Evolutionary conservation across 495 filamentous ascomycete species (phyloP).

Genomic region (Endocarpon pusillum): DNA sequence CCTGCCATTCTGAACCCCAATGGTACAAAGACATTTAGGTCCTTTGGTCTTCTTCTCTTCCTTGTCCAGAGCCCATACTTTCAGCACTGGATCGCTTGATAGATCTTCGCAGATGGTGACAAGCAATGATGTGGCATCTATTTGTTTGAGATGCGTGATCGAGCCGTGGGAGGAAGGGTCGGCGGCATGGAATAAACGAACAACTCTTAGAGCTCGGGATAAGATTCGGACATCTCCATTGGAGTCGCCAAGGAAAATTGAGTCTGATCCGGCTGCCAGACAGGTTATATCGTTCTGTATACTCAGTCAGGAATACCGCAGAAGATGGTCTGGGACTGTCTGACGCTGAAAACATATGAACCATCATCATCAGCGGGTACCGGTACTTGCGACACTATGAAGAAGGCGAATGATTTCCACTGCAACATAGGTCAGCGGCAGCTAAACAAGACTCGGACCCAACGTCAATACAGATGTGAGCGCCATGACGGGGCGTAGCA

Average conservation of each 20-base stretch:
- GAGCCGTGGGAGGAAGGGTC: slow-evolving; percentile 50
- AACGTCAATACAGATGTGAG: background rate
- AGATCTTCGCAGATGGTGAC: slow-evolving; percentile 81
- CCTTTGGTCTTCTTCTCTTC: slow-evolving; percentile 82
- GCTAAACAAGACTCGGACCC: background rate
- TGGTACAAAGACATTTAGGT: slow-evolving; percentile 69
- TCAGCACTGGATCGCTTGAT: slow-evolving; percentile 70
- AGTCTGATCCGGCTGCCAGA: slow-evolving; percentile 76
- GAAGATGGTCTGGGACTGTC: slow-evolving; percentile 24
- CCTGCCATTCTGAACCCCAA: slow-evolving; percentile 76
- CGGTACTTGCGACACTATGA: slow-evolving; percentile 77
- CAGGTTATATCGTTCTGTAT: slow-evolving; percentile 42
- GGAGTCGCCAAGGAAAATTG: slow-evolving; percentile 70
- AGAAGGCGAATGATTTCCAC: slow-evolving; percentile 99
- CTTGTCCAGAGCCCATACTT: slow-evolving; percentile 93
- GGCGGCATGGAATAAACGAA: slow-evolving; percentile 73
- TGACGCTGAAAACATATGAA: slow-evolving; percentile 42
- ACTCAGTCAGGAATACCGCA: slow-evolving; percentile 22
- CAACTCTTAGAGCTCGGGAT: slow-evolving; percentile 69
- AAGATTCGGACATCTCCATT: slow-evolving; percentile 78
- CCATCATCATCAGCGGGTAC: slow-evolving; percentile 52
- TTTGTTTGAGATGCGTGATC: slow-evolving; percentile 91
- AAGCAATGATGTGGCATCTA: slow-evolving; percentile 70
- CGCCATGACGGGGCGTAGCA: background rate
- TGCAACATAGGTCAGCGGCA: slow-evolving; percentile 17